Evolutionary conservation across 129 eudicot genomes (phyloP), one percentile per base, ranked within the genome.

Genomic region (Tagetes erecta): DNA sequence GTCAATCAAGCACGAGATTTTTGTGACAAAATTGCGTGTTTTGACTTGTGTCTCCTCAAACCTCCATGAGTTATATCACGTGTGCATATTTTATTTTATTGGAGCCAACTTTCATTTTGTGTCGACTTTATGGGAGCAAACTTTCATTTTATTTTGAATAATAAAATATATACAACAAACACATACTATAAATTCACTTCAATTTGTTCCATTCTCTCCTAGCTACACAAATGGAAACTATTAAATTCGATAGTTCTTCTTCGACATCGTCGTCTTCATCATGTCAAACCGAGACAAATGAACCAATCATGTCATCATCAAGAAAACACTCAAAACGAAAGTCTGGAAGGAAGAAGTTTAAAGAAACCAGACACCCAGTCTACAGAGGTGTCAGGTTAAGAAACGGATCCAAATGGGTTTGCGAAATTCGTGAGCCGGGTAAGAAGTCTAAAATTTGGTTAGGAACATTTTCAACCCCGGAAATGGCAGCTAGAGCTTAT

Each of bases 401-500:
- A 31, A 77, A 82, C 49, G 72, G 62, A 6, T 64, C 83, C 5
- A 81, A 84, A 64, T 81, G 88, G 88, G 85, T 84, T 1, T 78
- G 81, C 7, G 88, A 84, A 56, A 64, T 81, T 10, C 85, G 81
- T 0, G 88, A 84, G 14, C 85, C 88, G 0, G 73, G n/a, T 31
- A 84, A 81, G 52, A 81, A 75, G 45, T 40, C 83, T 46, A 82
- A 81, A 64, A 78, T 84, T 2, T 81, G 88, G 88, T 58, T 84
- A 31, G 88, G 88, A 11, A 84, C 88, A 4, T 84, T 73, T 74
- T 76, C 79, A 1, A 84, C 81, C 13, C 77, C 88, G 5, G 85
- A 84, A 62, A 80, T 80, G 88, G 88, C 88, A 0, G 88, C 85
- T 5, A 70, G 85, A 31, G 87, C 84, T 49, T 67, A 80, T 38